Evolutionary conservation across 2,329 filamentous ascomycete species (phyloP).

Genomic region (Didymella pinodella): DNA sequence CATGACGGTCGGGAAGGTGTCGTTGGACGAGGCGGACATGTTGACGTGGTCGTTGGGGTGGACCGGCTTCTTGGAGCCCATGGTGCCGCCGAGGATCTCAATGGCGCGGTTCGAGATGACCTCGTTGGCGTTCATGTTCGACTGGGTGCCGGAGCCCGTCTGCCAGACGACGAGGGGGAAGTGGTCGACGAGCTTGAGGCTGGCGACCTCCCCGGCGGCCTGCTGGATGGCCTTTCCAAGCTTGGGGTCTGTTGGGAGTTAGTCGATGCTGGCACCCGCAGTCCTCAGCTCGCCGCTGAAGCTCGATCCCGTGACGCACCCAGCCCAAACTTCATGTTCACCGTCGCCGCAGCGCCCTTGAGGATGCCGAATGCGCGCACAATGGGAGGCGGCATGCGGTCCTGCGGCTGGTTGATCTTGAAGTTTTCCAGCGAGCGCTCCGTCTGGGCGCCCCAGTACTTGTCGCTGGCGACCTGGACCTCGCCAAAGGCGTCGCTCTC

Average conservation of each 20-base stretch:
- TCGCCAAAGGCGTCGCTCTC: constrained; percentile 99
- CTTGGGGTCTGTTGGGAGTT: constrained; percentile 72
- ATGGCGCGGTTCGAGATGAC: constrained; percentile 99
- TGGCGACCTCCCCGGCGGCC: constrained; percentile 90
- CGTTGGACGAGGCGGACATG: constrained; percentile 98
- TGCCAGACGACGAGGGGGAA: constrained; percentile 99
- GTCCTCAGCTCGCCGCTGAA: not conserved
- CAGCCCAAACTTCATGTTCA: constrained; percentile 94
- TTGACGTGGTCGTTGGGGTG: constrained; percentile 99
- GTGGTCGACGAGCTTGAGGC: constrained; percentile 92
- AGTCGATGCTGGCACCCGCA: constrained; percentile 19
- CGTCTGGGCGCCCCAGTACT: constrained; percentile 99
- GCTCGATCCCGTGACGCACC: constrained; percentile 59
- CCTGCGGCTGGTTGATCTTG: constrained; percentile 98
- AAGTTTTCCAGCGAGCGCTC: constrained; percentile 97
- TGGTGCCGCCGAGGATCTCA: constrained; percentile 91
- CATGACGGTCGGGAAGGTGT: constrained; percentile 99
- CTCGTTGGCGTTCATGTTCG: constrained; percentile 99
- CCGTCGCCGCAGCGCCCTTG: constrained; percentile 93
- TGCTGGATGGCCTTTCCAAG: constrained; percentile 92
- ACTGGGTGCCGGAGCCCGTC: constrained; percentile 97
- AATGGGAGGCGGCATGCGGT: constrained; percentile 95
- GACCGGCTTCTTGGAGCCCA: constrained; percentile 97
- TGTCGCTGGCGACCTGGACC: constrained; percentile 88
- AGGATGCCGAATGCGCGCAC: constrained; percentile 94